Percentiles rank a stretch among this genome's conserved stretches.
Evolutionary conservation across 345 rosid genomes (phyloP).

Genomic region (Luvunga scandens): DNA sequence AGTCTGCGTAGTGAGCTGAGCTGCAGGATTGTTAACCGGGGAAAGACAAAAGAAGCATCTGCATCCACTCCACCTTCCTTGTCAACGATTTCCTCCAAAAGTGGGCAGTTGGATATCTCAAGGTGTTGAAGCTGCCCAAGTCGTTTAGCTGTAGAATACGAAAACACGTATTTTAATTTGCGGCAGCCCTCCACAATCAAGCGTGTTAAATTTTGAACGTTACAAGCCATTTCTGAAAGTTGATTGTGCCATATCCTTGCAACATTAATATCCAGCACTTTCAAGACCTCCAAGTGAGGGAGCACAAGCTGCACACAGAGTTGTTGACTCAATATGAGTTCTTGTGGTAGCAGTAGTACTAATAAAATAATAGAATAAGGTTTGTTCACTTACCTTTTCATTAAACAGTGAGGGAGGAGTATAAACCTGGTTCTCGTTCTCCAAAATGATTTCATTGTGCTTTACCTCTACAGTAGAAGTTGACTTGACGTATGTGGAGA

Average conservation of each 20-base stretch:
- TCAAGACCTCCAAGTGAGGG: conserved; percentile 15
- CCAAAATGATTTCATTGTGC: background rate
- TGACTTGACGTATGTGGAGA: background rate
- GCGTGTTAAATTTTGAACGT: background rate
- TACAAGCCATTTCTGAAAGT: background rate
- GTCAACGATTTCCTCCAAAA: background rate
- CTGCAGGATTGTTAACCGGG: background rate
- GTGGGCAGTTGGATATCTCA: background rate
- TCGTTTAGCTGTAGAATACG: background rate
- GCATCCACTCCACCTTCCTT: too few species aligned
- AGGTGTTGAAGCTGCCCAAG: background rate
- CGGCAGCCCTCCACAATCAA: rapidly evolving
- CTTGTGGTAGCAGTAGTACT: background rate
- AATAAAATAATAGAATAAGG: background rate
- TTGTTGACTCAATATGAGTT: background rate
- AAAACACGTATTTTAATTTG: background rate
- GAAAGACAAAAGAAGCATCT: too few species aligned
- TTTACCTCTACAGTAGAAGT: background rate
- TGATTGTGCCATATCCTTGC: conserved; percentile 8
- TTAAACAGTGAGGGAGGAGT: background rate
- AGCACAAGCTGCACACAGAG: conserved; percentile 11
- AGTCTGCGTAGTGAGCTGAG: rapidly evolving
- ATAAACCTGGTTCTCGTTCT: background rate
- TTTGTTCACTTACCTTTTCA: background rate
- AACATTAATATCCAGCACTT: background rate